Percentiles rank a stretch among this genome's conserved stretches.
Evolutionary conservation across 2,329 filamentous ascomycete species (phyloP).

Genomic region (Sclerotinia subarctica): DNA sequence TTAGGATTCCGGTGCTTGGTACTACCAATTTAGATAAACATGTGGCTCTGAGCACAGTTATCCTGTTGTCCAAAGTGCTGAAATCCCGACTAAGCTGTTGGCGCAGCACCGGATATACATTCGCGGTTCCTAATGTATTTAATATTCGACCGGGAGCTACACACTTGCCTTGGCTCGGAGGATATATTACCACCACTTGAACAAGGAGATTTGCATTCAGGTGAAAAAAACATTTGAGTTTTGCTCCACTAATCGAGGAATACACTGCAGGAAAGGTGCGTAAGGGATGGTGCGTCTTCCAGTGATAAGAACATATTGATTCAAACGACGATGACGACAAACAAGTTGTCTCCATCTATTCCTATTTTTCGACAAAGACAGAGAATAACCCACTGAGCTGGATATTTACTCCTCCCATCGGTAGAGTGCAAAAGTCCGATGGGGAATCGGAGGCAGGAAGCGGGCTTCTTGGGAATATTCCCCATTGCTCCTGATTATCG

Average conservation of each 20-base stretch:
- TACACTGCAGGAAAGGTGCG: neutral
- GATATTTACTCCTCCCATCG: neutral
- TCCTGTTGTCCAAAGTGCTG: neutral
- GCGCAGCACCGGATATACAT: constrained; percentile 12
- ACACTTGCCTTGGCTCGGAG: neutral
- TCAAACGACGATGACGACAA: neutral
- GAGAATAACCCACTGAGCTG: neutral
- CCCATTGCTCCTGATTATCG: neutral
- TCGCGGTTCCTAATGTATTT: constrained; percentile 2
- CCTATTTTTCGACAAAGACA: neutral
- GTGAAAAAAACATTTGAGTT: neutral
- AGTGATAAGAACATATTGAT: neutral
- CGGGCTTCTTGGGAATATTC: neutral
- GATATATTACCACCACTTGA: neutral
- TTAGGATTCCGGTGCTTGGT: neutral
- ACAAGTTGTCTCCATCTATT: neutral
- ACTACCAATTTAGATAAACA: neutral
- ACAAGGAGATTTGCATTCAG: neutral
- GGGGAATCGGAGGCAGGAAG: neutral
- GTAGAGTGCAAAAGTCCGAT: constrained; percentile 1
- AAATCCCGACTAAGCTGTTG: neutral
- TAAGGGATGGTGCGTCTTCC: neutral
- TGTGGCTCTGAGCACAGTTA: neutral
- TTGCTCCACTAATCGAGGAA: neutral
- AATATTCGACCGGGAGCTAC: constrained; percentile 3